These are phyloP conservation scores for Leccinum boreale DNA, from an alignment of 768 basidiomycete species.

Conservation along the genomic window DNA sequence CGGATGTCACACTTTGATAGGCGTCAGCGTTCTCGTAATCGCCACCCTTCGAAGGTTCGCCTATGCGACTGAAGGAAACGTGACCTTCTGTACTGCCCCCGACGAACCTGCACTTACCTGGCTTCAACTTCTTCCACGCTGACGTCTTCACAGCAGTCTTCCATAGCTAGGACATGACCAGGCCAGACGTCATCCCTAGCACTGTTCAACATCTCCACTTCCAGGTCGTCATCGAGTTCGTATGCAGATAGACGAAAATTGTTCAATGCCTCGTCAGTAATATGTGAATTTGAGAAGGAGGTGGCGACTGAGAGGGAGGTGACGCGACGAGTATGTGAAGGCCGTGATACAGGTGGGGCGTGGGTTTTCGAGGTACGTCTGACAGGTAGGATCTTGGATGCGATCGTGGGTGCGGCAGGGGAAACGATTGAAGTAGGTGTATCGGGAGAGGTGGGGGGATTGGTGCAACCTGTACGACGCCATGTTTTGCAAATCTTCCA, in stretches of 20 bases:
- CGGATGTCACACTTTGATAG: neutral
- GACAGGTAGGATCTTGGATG: neutral
- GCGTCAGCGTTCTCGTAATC: slow-evolving; percentile 13
- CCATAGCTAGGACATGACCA: slow-evolving; percentile 12
- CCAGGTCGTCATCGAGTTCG: slow-evolving; percentile 26
- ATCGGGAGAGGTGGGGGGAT: neutral
- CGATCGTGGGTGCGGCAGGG: neutral
- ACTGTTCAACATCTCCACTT: slow-evolving; percentile 24
- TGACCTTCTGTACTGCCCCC: slow-evolving; percentile 12
- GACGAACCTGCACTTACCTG: neutral
- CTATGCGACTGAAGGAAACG: neutral
- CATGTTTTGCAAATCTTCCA: slow-evolving; percentile 21
- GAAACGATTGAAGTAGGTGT: slow-evolving; percentile 4
- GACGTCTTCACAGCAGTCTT: neutral
- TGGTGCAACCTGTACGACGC: neutral
- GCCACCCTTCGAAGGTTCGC: neutral
- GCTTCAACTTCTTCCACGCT: neutral
- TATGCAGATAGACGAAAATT: slow-evolving; percentile 22
- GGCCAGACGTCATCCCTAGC: slow-evolving; percentile 20
- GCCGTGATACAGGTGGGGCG: slow-evolving; percentile 2
- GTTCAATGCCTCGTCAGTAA: slow-evolving; percentile 23
- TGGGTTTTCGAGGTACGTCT: neutral
- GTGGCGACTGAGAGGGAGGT: slow-evolving; percentile 22
- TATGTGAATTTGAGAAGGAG: slow-evolving; percentile 21
- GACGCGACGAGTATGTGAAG: slow-evolving; percentile 15